Base-by-base conservation (phyloP, 345 rosid genomes). In the Odontarrhena argentea region DNA sequence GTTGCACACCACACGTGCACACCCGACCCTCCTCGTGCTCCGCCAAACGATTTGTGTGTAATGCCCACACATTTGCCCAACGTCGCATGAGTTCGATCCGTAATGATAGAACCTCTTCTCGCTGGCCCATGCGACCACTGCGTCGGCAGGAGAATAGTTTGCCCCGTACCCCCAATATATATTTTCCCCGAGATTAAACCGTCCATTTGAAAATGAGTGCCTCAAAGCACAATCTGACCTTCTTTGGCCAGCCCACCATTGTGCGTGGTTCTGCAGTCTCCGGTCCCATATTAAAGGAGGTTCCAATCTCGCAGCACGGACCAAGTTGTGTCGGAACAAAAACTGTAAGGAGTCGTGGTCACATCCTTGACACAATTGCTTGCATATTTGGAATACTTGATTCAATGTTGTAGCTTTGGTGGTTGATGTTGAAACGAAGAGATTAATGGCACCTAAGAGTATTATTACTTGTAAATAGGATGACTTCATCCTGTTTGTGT, bases 21-120 rank as follows among this genome's bases (percentile, higher is more conserved):
- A 89, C 4, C 97, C 97, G 45, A 93, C 60, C 55, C 75, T 79
- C 60, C 80, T 79, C 2, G 90, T 90, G 6, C 36, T 78, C 68
- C 74, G 80, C 98, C 98, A 93, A 60, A 90, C 87, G 26, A 90
- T 78, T 52, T 93, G 98, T 1, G 97, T 93, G 76, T 85, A 93
- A 67, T 89, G 97, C 10, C 97, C 90, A 67, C 98, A 93, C 81
- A 82, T 77, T 28, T 90, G 74, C 0, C 94, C 90, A 22, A n/a
- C 55, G 63, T 65, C 68, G 59, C 97, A 93, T 15, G 76, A 7
- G 70, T 90, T 89, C 8, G 77, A 63, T 1, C 45, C 67, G 41
- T 93, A 90, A 37, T 73, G 41, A 36, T 90, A 93, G 43, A 79
- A 86, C 77, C 80, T 87, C 82, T 86, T 85, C 74, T 93, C 97